Conservation (phyloP, 768 basidiomycete genomes). For the Leccinum uliginosum region DNA sequence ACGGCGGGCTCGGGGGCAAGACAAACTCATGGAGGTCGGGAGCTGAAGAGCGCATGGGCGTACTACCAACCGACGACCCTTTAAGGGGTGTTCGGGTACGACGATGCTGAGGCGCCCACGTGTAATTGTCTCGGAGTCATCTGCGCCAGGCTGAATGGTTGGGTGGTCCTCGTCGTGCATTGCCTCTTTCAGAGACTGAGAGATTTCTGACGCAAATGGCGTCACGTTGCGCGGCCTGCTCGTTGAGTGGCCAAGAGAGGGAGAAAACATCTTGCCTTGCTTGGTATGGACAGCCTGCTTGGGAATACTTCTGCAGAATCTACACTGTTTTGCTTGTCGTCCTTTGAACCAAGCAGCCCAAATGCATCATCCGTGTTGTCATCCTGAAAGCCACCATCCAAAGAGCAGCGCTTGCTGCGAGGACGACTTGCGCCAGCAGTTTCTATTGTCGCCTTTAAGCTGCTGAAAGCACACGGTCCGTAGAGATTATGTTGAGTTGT, state of each 20-base stretch:
- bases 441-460: neutral
- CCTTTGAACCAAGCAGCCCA: neutral
- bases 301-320: neutral
- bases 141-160: neutral
- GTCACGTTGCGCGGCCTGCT: conserved; percentile 6
- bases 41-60: conserved; percentile 11
- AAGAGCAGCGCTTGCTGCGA: neutral
- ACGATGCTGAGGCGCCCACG: conserved; percentile 14
- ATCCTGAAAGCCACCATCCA: neutral
- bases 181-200: neutral
- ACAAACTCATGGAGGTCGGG: conserved; percentile 33
- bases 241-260: neutral
- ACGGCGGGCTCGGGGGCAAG: conserved; percentile 54
- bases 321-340: neutral
- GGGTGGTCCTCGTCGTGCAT: neutral
- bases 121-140: conserved; percentile 12
- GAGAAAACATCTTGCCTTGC: neutral
- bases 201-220: conserved; percentile 4
- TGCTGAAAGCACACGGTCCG: neutral
- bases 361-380: neutral
- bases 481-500: neutral
- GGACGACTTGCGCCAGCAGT: neutral
- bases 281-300: neutral
- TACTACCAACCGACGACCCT: neutral
- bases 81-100: conserved; percentile 4